These are phyloP conservation scores for Tricholoma saponaceum DNA, from an alignment of 768 basidiomycete genomes.

Conservation along the genomic window DNA sequence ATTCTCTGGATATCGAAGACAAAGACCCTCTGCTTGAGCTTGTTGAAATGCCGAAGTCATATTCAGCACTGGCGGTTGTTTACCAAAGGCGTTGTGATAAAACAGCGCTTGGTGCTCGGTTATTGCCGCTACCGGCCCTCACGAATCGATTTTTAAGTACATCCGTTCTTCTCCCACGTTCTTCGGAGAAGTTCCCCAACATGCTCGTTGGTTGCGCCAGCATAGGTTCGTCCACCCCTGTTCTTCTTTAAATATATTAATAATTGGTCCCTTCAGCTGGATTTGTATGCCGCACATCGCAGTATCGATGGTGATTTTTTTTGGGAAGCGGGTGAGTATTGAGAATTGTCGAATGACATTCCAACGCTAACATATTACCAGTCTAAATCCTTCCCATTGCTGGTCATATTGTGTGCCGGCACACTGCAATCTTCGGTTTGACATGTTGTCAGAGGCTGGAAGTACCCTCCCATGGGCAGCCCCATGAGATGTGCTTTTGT, in stretches of 20 bases:
- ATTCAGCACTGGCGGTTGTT: slow-evolving; percentile 10
- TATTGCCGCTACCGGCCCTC: not conserved
- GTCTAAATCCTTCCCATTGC: not conserved
- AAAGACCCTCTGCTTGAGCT: slow-evolving; percentile 56
- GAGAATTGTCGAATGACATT: not conserved
- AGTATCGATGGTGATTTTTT: slow-evolving; percentile 1
- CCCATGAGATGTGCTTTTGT: not conserved
- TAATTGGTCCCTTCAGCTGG: not conserved
- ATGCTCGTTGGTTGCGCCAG: not conserved
- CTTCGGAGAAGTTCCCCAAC: slow-evolving; percentile 2
- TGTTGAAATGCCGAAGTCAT: slow-evolving; percentile 33
- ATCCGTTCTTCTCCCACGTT: not conserved
- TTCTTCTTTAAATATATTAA: not conserved
- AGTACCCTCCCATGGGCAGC: not conserved
- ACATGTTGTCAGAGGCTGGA: not conserved
- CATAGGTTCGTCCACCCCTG: not conserved
- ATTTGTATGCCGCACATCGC: not conserved
- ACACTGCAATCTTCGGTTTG: not conserved
- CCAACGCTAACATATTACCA: not conserved
- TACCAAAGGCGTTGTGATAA: slow-evolving; percentile 8
- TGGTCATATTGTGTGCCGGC: not conserved
- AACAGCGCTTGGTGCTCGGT: slow-evolving; percentile 7
- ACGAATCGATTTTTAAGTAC: not conserved
- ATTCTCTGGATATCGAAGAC: slow-evolving; percentile 68
- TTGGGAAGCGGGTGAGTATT: not conserved